Evolutionary conservation across 2,329 filamentous ascomycete genomes (phyloP), one percentile per base, ranked within the genome.

Genomic region (Camillea tinctor): DNA sequence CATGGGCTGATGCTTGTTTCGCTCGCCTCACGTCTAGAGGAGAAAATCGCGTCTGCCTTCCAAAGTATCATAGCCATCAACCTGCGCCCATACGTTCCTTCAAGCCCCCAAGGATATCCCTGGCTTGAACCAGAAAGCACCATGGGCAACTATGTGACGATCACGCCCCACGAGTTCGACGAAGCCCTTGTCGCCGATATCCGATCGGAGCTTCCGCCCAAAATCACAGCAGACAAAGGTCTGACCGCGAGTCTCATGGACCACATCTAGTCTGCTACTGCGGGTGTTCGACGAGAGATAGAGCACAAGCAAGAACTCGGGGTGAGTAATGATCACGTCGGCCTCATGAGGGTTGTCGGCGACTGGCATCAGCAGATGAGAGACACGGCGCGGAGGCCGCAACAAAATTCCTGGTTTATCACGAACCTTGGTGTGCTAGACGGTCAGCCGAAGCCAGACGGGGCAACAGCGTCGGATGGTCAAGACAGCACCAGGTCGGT

Each of bases 391-490:
- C 64, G 63, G 21, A 74, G 69, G 66, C 58, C 67, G 56, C 65
- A 74, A 19, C 64, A 72, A 13, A 66, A 68, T 30, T 66, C 74
- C 20, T 76, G 72, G 68, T 60, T 74, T 21, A 69, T 77, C 7
- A 74, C 73, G 52, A 76, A 76, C 60, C 57, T 76, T n/a, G 75
- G 74, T 50, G 69, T 75, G 6, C 58, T 76, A 17, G 63, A 75
- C 52, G 69, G 72, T 9, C 21, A 44, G 19, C 24, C 56, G 30
- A 15, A 17, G 26, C 17, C 20, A 15, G 22, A 49, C 49, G 21
- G 23, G 20, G 30, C 56, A 24, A 30, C 50, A 24, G 15, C 17
- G 56, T 23, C 21, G 30, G 20, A 24, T 51, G 21, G 30, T 9
- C 23, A 50, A 50, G 48, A 23, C 15, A 22, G 49, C 22, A 55